These are phyloP conservation scores for Amyloporia xantha DNA, from an alignment of 768 basidiomycete genomes.

Conservation along the genomic window DNA sequence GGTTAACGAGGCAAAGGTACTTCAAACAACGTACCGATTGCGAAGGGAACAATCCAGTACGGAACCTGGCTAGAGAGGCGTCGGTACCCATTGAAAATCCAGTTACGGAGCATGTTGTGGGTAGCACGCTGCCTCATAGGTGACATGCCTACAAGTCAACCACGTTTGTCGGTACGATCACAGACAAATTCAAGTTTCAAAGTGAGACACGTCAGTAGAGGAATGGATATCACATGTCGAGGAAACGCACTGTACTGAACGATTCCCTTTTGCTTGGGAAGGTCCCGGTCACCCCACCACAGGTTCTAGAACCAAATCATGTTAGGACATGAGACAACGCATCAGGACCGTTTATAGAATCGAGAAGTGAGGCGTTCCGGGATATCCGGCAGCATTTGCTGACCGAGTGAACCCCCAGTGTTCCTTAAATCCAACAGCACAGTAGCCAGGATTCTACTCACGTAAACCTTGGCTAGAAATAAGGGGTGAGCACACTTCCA, in stretches of 20 bases:
- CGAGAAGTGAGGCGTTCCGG: no score
- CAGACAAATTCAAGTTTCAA: not conserved
- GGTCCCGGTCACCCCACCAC: slow-evolving; percentile 85
- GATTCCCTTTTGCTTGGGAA: slow-evolving; percentile 70
- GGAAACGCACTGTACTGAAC: slow-evolving; percentile 70
- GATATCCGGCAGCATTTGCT: no score
- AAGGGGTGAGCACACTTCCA: no score
- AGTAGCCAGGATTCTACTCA: no score
- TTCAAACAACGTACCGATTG: slow-evolving; percentile 60
- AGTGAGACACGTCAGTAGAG: not conserved
- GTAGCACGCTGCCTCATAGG: slow-evolving; percentile 73
- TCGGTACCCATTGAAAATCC: slow-evolving; percentile 83
- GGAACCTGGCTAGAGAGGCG: slow-evolving; percentile 67
- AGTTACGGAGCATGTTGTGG: slow-evolving; percentile 62
- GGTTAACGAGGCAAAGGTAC: no score
- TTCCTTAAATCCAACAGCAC: no score
- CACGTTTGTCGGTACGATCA: not conserved
- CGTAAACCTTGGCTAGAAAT: slow-evolving; percentile 69
- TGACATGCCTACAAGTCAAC: slow-evolving; percentile 57
- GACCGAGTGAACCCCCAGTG: no score
- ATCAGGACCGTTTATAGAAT: no score
- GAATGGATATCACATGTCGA: not conserved
- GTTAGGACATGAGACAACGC: no score
- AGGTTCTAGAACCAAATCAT: slow-evolving; percentile 46
- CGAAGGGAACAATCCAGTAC: slow-evolving; percentile 77